Evolutionary conservation across 73 alveolate species (phyloP), one percentile per base, ranked within the genome.

Genomic region (Paramecium caudatum): DNA sequence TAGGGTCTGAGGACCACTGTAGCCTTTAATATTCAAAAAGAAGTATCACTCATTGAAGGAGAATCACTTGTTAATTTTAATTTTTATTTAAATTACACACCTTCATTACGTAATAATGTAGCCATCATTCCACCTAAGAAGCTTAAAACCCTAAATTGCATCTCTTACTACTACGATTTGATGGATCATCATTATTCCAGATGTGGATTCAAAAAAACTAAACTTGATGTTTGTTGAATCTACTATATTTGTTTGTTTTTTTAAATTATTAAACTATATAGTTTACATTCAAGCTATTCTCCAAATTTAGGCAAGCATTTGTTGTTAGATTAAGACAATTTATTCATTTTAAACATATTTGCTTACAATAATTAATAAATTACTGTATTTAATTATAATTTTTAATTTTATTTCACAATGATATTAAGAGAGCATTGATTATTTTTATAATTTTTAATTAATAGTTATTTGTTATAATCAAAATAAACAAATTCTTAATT

Each of bases 41-140:
- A 55, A 27, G 46, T 27, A 10, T 55, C 46, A 2, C 46, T 27
- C 10, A 10, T 21, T 10, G 80, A 55, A 9, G 37, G 41, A 12
- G 80, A 55, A 8, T 1, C 80, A 55, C 80, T 55, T 43, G 30
- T 55, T 19, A 55, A 55, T 25, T 55, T 55, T 55, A 55, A 23
- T 55, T 55, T 55, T 55, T 55, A 55, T 55, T 55, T 55, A 55
- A 55, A 55, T 55, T 55, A 55, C 80, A 27, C 23, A 23, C 80
- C 80, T 55, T 55, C 80, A 55, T 55, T 55, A 21, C 41, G 80
- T 55, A 55, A 55, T 55, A 55, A 55, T 55, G 13, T 27, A 55
- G 80, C 45, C 16, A 17, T 55, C 12, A 23, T 23, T 19, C 80
- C 17, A 5, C 23, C 23, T 55, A 55, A 55, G 80, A 55, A 55